Conservation (phyloP, 192 early-diverging fungal species). For the Borealophlyctis nickersoniae region DNA sequence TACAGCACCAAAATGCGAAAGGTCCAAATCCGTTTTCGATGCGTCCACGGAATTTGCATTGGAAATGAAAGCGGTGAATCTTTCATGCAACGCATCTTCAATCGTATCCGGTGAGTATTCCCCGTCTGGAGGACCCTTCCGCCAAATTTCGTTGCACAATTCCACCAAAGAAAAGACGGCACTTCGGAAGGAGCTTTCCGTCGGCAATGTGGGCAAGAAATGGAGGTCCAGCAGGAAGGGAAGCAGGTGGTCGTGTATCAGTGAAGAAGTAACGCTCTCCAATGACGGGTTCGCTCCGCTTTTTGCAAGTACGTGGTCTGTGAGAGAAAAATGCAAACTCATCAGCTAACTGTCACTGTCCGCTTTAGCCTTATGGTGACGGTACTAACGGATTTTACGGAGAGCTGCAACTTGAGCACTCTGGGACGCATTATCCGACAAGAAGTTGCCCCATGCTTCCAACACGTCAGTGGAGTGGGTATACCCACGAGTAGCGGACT, state of each 20-base stretch:
- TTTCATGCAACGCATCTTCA: neutral
- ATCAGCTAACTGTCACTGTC: neutral
- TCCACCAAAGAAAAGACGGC: conserved; percentile 12
- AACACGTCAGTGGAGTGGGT: neutral
- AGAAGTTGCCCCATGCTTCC: neutral
- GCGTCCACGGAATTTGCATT: too few relatives aligned
- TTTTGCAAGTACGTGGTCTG: neutral
- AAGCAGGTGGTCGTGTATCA: conserved; percentile 4
- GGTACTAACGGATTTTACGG: neutral
- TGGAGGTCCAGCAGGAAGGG: conserved; percentile 15
- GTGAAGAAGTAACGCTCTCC: neutral
- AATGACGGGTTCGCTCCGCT: neutral
- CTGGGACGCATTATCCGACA: neutral
- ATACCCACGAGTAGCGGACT: neutral
- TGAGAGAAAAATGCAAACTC: neutral
- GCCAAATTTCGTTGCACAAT: neutral
- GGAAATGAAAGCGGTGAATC: neutral
- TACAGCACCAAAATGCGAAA: conserved; percentile 21
- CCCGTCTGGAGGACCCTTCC: neutral
- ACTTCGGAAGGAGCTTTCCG: conserved; percentile 18
- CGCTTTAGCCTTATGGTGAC: neutral
- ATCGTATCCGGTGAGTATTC: neutral
- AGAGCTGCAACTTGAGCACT: neutral
- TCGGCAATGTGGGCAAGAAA: conserved; percentile 11
- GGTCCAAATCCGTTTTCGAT: neutral